Evolutionary conservation across 805 yeast species (phyloP).

Genomic region (Wickerhamiella kazuoi): DNA sequence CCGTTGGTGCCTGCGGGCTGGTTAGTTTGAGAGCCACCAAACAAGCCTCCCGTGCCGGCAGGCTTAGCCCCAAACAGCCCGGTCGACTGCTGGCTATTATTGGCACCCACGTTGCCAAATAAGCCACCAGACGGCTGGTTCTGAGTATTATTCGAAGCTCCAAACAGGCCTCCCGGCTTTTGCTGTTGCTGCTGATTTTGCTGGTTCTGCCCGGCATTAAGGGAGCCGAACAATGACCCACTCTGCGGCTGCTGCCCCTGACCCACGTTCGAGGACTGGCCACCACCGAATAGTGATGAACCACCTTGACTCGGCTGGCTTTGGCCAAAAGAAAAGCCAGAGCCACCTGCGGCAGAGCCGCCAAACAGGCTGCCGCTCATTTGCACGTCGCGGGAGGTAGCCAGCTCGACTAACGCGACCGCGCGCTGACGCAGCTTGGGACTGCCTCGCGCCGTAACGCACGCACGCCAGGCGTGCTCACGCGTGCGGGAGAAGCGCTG

Average conservation of each 20-base stretch:
- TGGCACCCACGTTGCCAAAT: slow-evolving; percentile 4
- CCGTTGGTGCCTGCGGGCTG: slow-evolving; percentile 15
- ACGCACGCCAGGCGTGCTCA: too few species aligned
- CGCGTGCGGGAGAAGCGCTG: too few species aligned
- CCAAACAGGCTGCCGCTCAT: background rate
- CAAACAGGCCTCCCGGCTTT: slow-evolving; percentile 9
- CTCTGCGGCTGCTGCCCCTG: background rate
- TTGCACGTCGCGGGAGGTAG: too few species aligned
- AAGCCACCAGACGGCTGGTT: slow-evolving; percentile 13
- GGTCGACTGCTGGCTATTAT: slow-evolving; percentile 8
- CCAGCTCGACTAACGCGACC: too few species aligned
- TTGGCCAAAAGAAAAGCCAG: background rate
- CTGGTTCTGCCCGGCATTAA: slow-evolving; percentile 11
- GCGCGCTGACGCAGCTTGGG: too few species aligned
- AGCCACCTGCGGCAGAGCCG: background rate
- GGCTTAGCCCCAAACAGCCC: slow-evolving; percentile 24
- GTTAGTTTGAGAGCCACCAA: slow-evolving; percentile 8
- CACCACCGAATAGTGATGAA: background rate
- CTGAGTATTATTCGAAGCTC: slow-evolving; percentile 8
- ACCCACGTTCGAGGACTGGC: background rate
- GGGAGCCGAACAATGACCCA: slow-evolving; percentile 4
- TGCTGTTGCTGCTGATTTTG: slow-evolving; percentile 1
- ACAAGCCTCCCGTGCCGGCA: slow-evolving; percentile 9
- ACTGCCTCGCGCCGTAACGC: too few species aligned
- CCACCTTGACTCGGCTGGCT: background rate